These are phyloP conservation scores for Phytophthora europaea DNA, from an alignment of 352 stramenopile genomes.

Conservation along the genomic window DNA sequence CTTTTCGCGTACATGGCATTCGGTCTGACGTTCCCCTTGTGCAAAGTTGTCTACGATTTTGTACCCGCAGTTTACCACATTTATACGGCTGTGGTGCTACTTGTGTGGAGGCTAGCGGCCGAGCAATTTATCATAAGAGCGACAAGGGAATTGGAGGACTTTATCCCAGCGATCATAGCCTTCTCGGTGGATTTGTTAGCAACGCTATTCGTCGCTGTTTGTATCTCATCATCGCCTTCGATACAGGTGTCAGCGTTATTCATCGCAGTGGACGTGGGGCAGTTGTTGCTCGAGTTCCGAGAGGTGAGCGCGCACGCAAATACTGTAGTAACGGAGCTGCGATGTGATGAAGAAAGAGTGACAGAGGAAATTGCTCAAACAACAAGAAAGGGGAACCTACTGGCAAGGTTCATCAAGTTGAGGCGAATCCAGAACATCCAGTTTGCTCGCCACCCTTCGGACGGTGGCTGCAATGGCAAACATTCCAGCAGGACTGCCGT, in stretches of 20 bases:
- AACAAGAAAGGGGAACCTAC: not conserved
- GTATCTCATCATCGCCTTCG: not conserved
- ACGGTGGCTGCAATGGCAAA: not conserved
- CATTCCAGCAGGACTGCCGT: not conserved
- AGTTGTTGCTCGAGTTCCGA: not conserved
- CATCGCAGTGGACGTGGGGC: not conserved
- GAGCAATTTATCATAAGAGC: not conserved
- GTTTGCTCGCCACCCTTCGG: not conserved
- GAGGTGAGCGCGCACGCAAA: not conserved
- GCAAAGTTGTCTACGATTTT: not conserved
- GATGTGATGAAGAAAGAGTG: not conserved
- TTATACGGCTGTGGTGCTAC: not conserved
- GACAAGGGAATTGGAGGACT: not conserved
- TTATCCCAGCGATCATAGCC: not conserved
- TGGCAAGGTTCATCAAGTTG: not conserved
- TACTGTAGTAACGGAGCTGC: not conserved
- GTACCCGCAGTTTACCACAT: not conserved
- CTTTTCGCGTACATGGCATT: not conserved
- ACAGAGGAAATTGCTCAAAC: not conserved
- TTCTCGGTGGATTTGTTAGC: conserved; percentile 1
- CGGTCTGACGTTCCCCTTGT: not conserved
- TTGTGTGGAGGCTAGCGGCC: not conserved
- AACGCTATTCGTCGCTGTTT: conserved; percentile 1
- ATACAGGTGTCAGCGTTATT: not conserved
- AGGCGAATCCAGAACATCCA: not conserved